Base-by-base conservation (phyloP, 2,329 filamentous ascomycete genomes). In the Triangularia verruculosa region DNA sequence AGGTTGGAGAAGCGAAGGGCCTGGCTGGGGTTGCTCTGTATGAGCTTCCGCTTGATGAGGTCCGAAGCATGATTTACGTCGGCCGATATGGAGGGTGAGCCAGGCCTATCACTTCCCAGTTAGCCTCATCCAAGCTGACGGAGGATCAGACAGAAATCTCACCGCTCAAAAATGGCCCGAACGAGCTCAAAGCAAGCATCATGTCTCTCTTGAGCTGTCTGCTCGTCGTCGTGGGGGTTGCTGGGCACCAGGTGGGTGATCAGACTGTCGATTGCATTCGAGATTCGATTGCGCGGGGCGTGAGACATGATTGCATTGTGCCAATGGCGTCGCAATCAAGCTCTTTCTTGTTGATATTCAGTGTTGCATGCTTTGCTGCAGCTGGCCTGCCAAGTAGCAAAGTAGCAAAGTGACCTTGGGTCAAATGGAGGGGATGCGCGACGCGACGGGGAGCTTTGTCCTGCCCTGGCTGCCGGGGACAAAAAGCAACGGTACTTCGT, bases 51-150 rank as follows among this genome's bases (percentile, higher is more conserved):
- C 79, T 94, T 95, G 76, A 99, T 97, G 71, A 96, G 79, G 75
- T 97, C 93, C 28, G 92, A 92, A 61, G 93, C 93, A 81, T 97
- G 93, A 74, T 96, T 94, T 68, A 96, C 89, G 74, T 93, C 90
- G 64, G 89, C 84, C 28, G 85, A 83, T 59, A 89, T 78, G 61
- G 83, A 78, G 57, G 86, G 81, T 65, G 83, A 82, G 63, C 77
- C 74, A 53, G 81, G 80, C 67, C 81, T 83, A 64, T 52, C 58
- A 12, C 15, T 28, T 8, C 51, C 61, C 22, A 62, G 56, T 25
- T 27, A 59, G 54, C 59, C 39, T 47, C 61, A 9, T 30, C 39
- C 57, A 30, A 22, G 51, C 61, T 57, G 17, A 15, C n/a, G 30
- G 30, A 20, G 2, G 15, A n/a, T 15, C 22, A 53, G 3, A 20